phyloP scores from a whole-genome alignment of 2,329 filamentous ascomycete genomes.

The Botrytis deweyae region DNA sequence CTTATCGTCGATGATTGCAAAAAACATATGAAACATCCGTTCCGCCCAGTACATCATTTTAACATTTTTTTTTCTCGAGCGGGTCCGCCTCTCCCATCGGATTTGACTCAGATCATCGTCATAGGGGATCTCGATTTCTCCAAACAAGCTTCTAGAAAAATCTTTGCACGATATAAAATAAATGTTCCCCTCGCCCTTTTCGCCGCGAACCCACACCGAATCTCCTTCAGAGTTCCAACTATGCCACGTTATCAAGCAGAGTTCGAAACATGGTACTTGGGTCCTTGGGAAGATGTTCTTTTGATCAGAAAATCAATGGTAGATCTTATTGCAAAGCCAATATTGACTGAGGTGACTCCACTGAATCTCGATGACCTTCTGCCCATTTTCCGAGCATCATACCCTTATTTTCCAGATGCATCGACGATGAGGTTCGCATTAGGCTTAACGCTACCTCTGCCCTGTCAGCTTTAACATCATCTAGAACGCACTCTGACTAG shows the following conservation, averaged over 20 bases:
- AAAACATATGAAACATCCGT: background rate
- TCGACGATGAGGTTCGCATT: background rate
- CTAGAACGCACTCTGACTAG: background rate
- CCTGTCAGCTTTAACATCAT: background rate
- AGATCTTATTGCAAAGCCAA: background rate
- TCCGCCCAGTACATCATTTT: background rate
- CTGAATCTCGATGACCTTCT: constrained; percentile 1
- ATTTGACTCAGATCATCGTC: constrained; percentile 5
- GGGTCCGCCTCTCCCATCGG: background rate
- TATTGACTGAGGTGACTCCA: background rate
- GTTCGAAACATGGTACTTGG: constrained; percentile 8
- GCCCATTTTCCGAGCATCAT: background rate
- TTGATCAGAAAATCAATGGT: background rate
- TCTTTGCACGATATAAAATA: background rate
- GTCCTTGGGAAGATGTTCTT: background rate
- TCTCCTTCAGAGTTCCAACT: background rate
- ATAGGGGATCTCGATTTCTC: constrained; percentile 9
- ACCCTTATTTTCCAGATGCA: background rate
- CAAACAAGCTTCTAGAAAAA: constrained; percentile 4
- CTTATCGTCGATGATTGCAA: background rate
- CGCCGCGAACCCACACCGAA: background rate
- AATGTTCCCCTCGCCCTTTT: background rate
- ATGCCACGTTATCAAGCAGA: constrained; percentile 3
- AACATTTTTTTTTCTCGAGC: background rate
- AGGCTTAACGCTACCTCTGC: background rate